Evolutionary conservation across 306 rosid genomes (phyloP), one percentile per base, ranked within the genome.

Genomic region (barrel medic (Medicago truncatula)): DNA sequence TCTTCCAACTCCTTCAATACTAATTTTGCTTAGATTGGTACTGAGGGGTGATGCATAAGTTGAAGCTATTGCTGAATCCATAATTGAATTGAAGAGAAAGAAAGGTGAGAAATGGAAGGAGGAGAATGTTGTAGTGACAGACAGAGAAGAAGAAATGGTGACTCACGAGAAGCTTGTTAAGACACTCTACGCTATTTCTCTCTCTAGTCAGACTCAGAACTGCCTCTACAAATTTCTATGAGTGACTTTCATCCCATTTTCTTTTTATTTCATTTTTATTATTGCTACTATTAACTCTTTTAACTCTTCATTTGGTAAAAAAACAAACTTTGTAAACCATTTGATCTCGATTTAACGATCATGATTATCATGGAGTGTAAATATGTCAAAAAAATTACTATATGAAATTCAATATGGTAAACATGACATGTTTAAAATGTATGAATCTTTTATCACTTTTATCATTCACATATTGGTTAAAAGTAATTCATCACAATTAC

Each of bases 61-160:
- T 17, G 89, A 87, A 80, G 84, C 86, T 90, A 89, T 91, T 67
- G 63, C 16, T 56, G 31, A 40, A 50, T 61, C 67, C 67, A 61
- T 60, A 52, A 52, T 0, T n/a, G 21, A 52, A 16, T 47, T 47
- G 57, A 53, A 17, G 12, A 50, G 9, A 15, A 50, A 25, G 2
- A 25, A 25, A 1, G 36, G 6, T 3, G 36, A 31, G 36, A 34
- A 34, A 34, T 34, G 38, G 38, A 34, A 34, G 38, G 7, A 34
- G 38, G 7, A 34, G 38, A 34, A 11, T 16, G 59, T 17, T 16
- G 59, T 17, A 3, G 5, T 16, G 13, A 31, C 36, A 60, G 40
- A n/a, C n/a, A n/a, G n/a, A n/a, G n/a, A n/a, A n/a, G n/a, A n/a
- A n/a, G 25, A 17, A 18, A 9, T 16, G 59, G 17, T 28, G 63